phyloP scores from a whole-genome alignment of 2,329 filamentous ascomycete genomes.

The Colletotrichum navitas region DNA sequence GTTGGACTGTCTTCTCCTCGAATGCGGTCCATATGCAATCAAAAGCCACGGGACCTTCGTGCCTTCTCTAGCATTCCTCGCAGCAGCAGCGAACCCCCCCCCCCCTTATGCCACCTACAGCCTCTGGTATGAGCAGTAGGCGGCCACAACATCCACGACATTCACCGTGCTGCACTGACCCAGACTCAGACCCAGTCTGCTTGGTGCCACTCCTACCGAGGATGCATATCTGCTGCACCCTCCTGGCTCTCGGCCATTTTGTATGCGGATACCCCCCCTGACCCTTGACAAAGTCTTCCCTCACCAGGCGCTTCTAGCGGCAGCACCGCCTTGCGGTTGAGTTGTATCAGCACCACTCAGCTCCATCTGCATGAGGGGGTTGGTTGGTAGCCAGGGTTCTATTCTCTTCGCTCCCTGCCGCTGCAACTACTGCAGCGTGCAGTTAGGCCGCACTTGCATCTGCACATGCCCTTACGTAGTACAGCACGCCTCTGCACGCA shows the following conservation, averaged over 20 bases:
- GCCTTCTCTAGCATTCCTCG: background rate
- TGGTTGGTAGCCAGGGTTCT: background rate
- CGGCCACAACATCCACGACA: background rate
- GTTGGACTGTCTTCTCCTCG: background rate
- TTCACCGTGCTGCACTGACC: background rate
- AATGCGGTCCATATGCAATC: background rate
- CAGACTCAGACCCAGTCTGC: background rate
- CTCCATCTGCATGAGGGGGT: background rate
- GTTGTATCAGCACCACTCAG: slow-evolving; percentile 1
- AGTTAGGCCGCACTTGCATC: slow-evolving; percentile 17
- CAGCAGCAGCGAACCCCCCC: background rate
- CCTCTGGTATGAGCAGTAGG: background rate
- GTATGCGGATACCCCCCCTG: background rate
- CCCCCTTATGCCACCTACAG: background rate
- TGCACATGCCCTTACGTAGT: slow-evolving; percentile 17
- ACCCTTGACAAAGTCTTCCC: background rate
- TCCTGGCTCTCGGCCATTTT: background rate
- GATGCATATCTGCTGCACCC: background rate
- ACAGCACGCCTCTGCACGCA: slow-evolving; percentile 6
- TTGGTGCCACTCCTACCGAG: background rate
- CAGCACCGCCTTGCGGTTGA: background rate
- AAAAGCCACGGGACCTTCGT: background rate
- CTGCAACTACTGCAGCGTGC: slow-evolving; percentile 20
- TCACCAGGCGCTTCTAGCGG: slow-evolving; percentile 17
- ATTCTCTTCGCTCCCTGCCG: slow-evolving; percentile 21